Percentiles rank a stretch among this genome's conserved stretches.
Evolutionary conservation across 176 grass and related monocot genomes (phyloP).

Genomic region (Eremochloa ophiuroides): DNA sequence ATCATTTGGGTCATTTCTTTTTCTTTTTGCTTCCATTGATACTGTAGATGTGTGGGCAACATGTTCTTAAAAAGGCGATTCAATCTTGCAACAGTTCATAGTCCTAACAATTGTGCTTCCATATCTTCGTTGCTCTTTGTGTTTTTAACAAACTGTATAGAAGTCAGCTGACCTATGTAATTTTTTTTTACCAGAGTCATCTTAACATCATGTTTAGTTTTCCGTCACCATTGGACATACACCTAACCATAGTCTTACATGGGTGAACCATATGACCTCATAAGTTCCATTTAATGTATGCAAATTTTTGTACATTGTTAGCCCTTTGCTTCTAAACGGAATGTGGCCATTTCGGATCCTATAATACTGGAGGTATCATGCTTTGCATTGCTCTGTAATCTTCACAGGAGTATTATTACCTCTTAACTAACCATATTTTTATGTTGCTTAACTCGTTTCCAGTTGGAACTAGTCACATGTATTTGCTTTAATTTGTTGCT

Average conservation of each 20-base stretch:
- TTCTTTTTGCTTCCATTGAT: background rate
- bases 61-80: background rate
- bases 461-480: background rate
- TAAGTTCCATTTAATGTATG: background rate
- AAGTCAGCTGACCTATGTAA: background rate
- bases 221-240: background rate
- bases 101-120: background rate
- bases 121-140: background rate
- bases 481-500: background rate
- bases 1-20: background rate
- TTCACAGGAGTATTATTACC: background rate
- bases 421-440: background rate
- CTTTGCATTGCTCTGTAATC: conserved; percentile 14
- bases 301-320: background rate
- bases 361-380: background rate
- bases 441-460: background rate
- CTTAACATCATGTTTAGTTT: background rate
- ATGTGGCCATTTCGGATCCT: background rate
- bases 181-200: background rate
- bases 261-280: background rate
- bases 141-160: background rate
- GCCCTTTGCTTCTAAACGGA: background rate
- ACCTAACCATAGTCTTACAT: background rate
- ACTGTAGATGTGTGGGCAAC: background rate
- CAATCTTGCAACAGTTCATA: background rate